Evolutionary conservation across 805 yeast species (phyloP), one percentile per base, ranked within the genome.

Genomic region (Sugiyamaella floridensis): DNA sequence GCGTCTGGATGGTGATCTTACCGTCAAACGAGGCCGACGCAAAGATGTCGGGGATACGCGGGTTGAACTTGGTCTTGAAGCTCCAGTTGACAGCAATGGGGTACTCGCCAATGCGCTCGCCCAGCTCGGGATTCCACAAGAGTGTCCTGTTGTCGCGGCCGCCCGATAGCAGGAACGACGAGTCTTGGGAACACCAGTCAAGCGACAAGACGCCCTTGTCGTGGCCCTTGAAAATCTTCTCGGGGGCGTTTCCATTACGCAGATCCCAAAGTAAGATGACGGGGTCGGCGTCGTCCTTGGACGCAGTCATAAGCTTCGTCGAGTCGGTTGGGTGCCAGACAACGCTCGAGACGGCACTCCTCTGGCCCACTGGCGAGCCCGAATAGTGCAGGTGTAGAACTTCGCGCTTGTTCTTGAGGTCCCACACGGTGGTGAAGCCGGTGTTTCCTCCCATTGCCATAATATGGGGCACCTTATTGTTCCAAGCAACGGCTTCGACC

Each of bases 21-120:
- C 93, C 90, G 67, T 89, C 97, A 60, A 86, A 86, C 4, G 96
- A 84, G 19, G 71, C 67, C 6, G 67, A 55, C 2, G 72, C 72
- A 73, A 93, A 86, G 48, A 88, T 70, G 57, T 92, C 97, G 1
- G 99, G 99, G 28, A 86, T 79, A 20, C 75, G 68, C 43, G 96
- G 96, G 54, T 96, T 95, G 74, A 90, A 93, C 61, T 78, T 78
- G 11, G 96, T 79, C 70, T 88, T 82, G 72, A 89, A 93, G 12
- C 87, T 83, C 99, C 99, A 93, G 69, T 89, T 90, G 40, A 95
- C 86, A 37, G 95, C 80, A 11, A 95, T 80, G 50, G 98, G 97
- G 67, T 87, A 93, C 64, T 88, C 86, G 4, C 93, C 95, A 58
- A 92, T 71, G 63, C 80, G 78, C 53, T 73, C 73, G 46, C 90